Evolutionary conservation across 345 rosid species (phyloP).

Genomic region (Salix dunnii): DNA sequence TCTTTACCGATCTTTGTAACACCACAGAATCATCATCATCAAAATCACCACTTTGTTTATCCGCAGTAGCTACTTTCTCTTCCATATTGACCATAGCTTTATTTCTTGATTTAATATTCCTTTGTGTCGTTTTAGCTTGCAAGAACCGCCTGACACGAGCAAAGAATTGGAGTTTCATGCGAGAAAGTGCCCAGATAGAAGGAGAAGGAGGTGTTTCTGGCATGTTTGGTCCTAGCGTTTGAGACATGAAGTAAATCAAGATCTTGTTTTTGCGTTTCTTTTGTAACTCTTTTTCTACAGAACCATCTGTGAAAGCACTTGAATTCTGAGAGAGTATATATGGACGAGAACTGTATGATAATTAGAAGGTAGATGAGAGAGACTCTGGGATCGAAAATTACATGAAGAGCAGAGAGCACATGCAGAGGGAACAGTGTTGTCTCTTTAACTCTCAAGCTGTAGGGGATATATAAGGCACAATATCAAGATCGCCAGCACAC

Average conservation of each 20-base stretch:
- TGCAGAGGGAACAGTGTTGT: constrained; percentile 45
- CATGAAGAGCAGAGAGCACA: constrained; percentile 36
- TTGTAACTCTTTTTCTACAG: constrained; percentile 4
- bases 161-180: constrained; percentile 51
- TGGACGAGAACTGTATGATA: constrained; percentile 14
- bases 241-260: constrained; percentile 25
- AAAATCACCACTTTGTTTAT: background rate
- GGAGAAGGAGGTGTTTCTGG: constrained; percentile 31
- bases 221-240: constrained; percentile 36
- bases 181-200: constrained; percentile 39
- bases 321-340: constrained; percentile 4
- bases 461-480: background rate
- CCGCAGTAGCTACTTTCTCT: background rate
- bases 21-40: constrained; percentile 35
- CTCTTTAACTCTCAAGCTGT: constrained; percentile 16
- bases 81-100: background rate
- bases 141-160: constrained; percentile 55
- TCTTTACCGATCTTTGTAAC: constrained; percentile 77
- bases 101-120: constrained; percentile 17
- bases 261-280: constrained; percentile 15
- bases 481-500: constrained; percentile 18
- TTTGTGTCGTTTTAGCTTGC: constrained; percentile 46
- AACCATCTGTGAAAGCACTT: background rate
- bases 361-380: constrained; percentile 4
- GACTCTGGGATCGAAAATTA: background rate